Evolutionary conservation across 169 alveolate species (phyloP), one percentile per base, ranked within the genome.

Genomic region (Plasmodium blacklocki): DNA sequence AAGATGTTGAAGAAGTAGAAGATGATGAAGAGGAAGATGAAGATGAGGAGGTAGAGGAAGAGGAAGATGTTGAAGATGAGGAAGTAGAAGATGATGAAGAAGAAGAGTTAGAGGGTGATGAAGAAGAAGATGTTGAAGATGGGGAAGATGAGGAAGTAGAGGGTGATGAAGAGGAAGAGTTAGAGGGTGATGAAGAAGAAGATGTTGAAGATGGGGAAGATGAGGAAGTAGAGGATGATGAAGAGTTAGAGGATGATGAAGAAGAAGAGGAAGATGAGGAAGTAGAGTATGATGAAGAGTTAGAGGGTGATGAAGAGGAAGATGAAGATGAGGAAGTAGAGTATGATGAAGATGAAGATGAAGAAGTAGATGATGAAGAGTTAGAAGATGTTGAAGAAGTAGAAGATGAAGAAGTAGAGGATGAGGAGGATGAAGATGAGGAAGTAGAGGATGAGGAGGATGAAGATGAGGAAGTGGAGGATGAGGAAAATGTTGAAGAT

Each of bases 111-210:
- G 59, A 50, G 0, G 59, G 2, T 1, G 15, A 50, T 0, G 58
- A 49, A 0, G 59, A 1, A 1, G 15, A 50, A 12, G 15, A 50
- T 0, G 12, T 0, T 12, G 59, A 50, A 50, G 59, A 50, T 1
- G 2, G 2, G 3, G 59, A 50, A 50, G 59, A 50, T 1, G 59
- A 50, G n/a, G n/a, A 59, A n/a, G 68, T 18, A 15, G 68, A 59
- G 5, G 23, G 14, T 14, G 68, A 59, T 4, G 68, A 59, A 59
- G 68, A 59, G 12, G 68, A 59, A 18, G 68, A 59, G 12, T 23
- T 18, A 18, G 68, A 59, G 23, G 32, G 14, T 14, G 32, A 0
- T 14, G 68, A 59, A 14, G 32, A 59, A 18, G 68, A 59, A 0
- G 68, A 8, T n/a, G n/a, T n/a, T n/a, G n/a, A n/a, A n/a, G n/a